These are phyloP conservation scores for Saccharomyces cerevisiae DNA, from an alignment of 805 yeast species.

Conservation along the genomic window DNA sequence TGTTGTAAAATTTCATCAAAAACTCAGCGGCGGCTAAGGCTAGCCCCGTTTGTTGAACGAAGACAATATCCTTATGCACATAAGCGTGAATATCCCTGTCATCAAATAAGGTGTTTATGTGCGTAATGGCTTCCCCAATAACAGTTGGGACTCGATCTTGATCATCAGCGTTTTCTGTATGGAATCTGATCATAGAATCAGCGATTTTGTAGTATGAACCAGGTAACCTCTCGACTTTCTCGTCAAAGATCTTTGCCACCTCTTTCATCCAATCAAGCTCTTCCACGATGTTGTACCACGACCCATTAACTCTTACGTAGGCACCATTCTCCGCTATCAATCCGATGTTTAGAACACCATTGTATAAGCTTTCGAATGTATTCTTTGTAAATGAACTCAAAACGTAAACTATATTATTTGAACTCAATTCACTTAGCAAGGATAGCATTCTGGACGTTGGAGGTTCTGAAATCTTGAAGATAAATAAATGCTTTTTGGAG, in stretches of 20 bases:
- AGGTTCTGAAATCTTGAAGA: constrained; percentile 40
- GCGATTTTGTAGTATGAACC: constrained; percentile 66
- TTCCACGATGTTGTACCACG: constrained; percentile 58
- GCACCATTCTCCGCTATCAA: constrained; percentile 89
- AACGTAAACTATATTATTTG: constrained; percentile 60
- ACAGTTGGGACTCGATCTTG: constrained; percentile 56
- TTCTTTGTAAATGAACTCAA: constrained; percentile 55
- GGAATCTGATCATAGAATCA: constrained; percentile 69
- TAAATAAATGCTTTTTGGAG: constrained; percentile 37
- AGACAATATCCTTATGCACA: constrained; percentile 56
- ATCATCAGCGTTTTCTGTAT: constrained; percentile 60
- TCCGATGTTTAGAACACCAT: constrained; percentile 63
- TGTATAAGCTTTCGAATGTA: constrained; percentile 60
- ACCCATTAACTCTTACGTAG: constrained; percentile 47
- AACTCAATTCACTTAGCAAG: constrained; percentile 55
- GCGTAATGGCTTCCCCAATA: constrained; percentile 79
- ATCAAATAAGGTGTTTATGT: constrained; percentile 67
- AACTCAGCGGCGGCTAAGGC: constrained; percentile 49
- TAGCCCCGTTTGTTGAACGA: constrained; percentile 62
- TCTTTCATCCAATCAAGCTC: constrained; percentile 38
- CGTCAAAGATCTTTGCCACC: constrained; percentile 28
- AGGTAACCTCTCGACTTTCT: constrained; percentile 62
- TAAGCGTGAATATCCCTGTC: constrained; percentile 69
- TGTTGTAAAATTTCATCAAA: constrained; percentile 36
- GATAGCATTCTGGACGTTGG: constrained; percentile 53